These are phyloP conservation scores for Hericium erinaceus DNA, from an alignment of 768 basidiomycete genomes.

Conservation along the genomic window DNA sequence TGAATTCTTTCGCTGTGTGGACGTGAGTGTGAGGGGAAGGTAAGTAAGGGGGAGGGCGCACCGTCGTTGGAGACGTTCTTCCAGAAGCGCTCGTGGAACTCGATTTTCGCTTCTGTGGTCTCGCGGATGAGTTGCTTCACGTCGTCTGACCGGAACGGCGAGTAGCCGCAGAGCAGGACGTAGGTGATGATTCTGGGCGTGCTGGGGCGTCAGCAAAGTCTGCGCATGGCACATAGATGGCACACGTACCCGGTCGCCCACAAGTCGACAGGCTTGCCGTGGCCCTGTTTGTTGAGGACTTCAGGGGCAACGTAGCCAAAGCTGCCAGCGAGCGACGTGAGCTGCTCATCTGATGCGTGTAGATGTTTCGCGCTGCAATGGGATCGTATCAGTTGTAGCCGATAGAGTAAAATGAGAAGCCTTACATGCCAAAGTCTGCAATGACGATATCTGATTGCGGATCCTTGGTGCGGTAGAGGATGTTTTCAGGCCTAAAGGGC, in stretches of 20 bases:
- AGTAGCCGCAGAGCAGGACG: conserved; percentile 90
- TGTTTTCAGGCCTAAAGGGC: conserved; percentile 77
- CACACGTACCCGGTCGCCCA: conserved; percentile 80
- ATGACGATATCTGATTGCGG: conserved; percentile 83
- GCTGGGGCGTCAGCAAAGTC: not conserved
- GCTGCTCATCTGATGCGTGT: conserved; percentile 58
- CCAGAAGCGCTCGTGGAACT: conserved; percentile 95
- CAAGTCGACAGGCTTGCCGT: conserved; percentile 87
- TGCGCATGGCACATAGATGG: not conserved
- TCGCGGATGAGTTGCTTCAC: conserved; percentile 66
- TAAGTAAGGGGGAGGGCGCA: conserved; percentile 17
- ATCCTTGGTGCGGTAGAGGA: conserved; percentile 77
- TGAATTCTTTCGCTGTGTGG: conserved; percentile 71
- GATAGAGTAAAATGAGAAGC: not conserved
- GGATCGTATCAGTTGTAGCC: not conserved
- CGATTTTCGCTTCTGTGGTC: conserved; percentile 76
- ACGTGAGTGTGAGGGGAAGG: not conserved
- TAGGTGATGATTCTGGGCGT: conserved; percentile 79
- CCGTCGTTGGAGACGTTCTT: conserved; percentile 76
- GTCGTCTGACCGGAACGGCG: conserved; percentile 86
- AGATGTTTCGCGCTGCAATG: conserved; percentile 69
- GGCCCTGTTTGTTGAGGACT: conserved; percentile 70
- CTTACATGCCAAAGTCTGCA: conserved; percentile 94
- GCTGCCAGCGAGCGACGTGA: conserved; percentile 67
- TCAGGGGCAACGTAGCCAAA: conserved; percentile 92